phyloP scores from a whole-genome alignment of 2,329 filamentous ascomycete species.

The Phoma sp. region DNA sequence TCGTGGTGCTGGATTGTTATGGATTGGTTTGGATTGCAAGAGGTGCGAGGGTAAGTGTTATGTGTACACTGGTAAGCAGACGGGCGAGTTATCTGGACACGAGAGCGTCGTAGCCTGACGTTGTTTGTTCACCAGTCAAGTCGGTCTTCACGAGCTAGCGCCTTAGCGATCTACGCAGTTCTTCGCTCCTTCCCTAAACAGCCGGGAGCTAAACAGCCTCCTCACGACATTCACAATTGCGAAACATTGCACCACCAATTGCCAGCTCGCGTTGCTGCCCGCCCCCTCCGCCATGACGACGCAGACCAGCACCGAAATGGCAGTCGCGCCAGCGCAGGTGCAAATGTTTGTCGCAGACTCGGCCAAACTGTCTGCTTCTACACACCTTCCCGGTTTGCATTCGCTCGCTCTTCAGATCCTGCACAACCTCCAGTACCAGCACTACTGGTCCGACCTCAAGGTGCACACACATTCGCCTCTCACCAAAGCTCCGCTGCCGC shows the following conservation, averaged over 20 bases:
- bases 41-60: background rate
- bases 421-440: slow-evolving; percentile 75
- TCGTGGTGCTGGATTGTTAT: background rate
- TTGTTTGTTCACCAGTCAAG: slow-evolving; percentile 12
- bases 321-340: slow-evolving; percentile 39
- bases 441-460: slow-evolving; percentile 71
- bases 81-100: slow-evolving; percentile 1
- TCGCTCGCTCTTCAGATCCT: slow-evolving; percentile 66
- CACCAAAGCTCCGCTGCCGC: slow-evolving; percentile 53
- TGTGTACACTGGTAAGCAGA: background rate
- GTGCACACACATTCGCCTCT: slow-evolving; percentile 57
- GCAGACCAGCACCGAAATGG: slow-evolving; percentile 29
- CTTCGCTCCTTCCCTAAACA: slow-evolving; percentile 39
- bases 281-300: slow-evolving; percentile 33
- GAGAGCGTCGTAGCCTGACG: slow-evolving; percentile 11
- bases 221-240: slow-evolving; percentile 23
- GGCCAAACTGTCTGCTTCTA: slow-evolving; percentile 12
- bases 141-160: slow-evolving; percentile 12
- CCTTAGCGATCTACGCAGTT: slow-evolving; percentile 24
- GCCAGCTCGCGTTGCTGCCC: slow-evolving; percentile 15
- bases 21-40: background rate
- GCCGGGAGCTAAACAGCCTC: slow-evolving; percentile 24
- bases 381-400: slow-evolving; percentile 45
- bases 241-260: slow-evolving; percentile 36
- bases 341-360: slow-evolving; percentile 37